These are phyloP conservation scores for Penicillium sp. DNA, from an alignment of 2,329 filamentous ascomycete genomes.

Conservation along the genomic window DNA sequence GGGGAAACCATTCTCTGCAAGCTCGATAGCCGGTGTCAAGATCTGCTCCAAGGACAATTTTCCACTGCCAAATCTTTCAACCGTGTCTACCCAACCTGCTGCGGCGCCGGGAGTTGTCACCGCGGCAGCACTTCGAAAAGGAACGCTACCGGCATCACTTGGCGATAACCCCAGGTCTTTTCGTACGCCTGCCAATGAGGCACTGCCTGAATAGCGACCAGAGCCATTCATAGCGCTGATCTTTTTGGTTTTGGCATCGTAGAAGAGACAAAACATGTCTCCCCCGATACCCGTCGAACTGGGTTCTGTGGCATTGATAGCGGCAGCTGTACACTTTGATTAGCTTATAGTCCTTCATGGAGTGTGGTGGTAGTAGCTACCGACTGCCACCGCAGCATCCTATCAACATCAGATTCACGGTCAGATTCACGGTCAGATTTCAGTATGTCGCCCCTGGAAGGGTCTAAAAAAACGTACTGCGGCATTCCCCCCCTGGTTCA, in stretches of 20 bases:
- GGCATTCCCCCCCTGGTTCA: slow-evolving; percentile 88
- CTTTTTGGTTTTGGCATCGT: slow-evolving; percentile 75
- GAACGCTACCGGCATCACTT: slow-evolving; percentile 59
- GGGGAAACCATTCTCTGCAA: slow-evolving; percentile 85
- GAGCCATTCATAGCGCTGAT: slow-evolving; percentile 89
- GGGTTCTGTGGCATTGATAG: slow-evolving; percentile 89
- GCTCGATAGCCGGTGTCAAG: slow-evolving; percentile 73
- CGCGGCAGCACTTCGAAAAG: slow-evolving; percentile 70
- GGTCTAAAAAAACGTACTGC: slow-evolving; percentile 59
- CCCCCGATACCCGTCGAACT: slow-evolving; percentile 91
- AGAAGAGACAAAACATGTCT: slow-evolving; percentile 95
- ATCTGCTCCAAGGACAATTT: slow-evolving; percentile 74
- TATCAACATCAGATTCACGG: slow-evolving; percentile 36
- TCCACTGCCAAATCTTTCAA: slow-evolving; percentile 85
- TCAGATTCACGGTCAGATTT: slow-evolving; percentile 1
- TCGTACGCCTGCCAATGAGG: slow-evolving; percentile 66
- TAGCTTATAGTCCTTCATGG: slow-evolving; percentile 4
- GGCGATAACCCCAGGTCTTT: slow-evolving; percentile 63
- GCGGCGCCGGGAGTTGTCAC: slow-evolving; percentile 87
- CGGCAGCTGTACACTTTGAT: slow-evolving; percentile 60
- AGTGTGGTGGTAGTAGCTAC: slow-evolving; percentile 44
- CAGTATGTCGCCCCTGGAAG: neutral
- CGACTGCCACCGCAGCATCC: slow-evolving; percentile 95
- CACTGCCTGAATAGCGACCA: slow-evolving; percentile 70
- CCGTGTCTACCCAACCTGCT: slow-evolving; percentile 87